Conservation (phyloP, 805 yeast genomes). For the Candida nonsorbophila region DNA sequence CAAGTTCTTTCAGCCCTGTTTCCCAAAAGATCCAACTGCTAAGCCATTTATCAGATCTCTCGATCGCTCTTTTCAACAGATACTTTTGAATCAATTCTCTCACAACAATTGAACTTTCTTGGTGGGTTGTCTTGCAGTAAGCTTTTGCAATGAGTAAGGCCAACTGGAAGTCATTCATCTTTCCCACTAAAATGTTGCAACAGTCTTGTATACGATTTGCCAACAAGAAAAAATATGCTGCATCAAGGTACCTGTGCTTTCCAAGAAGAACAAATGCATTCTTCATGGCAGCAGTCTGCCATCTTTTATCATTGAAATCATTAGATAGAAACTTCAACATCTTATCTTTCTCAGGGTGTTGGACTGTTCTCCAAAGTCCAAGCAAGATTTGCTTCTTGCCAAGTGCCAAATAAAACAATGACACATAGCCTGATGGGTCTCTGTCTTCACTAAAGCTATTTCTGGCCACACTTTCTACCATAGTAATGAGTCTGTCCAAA, state of each 20-base stretch:
- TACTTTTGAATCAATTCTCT: constrained; percentile 32
- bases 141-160: constrained; percentile 81
- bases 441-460: constrained; percentile 57
- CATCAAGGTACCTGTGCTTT: constrained; percentile 80
- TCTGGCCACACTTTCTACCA: constrained; percentile 67
- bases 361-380: constrained; percentile 78
- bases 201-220: constrained; percentile 76
- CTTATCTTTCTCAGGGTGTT: constrained; percentile 77
- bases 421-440: constrained; percentile 66
- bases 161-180: constrained; percentile 62
- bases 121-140: constrained; percentile 31
- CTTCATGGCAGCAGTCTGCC: constrained; percentile 86
- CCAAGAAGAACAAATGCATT: constrained; percentile 89
- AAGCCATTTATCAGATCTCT: constrained; percentile 72
- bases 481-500: constrained; percentile 16
- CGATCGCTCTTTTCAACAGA: constrained; percentile 53
- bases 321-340: constrained; percentile 72
- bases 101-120: constrained; percentile 34
- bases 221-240: constrained; percentile 82
- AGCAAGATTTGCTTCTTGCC: constrained; percentile 68
- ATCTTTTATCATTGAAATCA: constrained; percentile 69
- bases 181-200: constrained; percentile 63
- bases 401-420: constrained; percentile 74
- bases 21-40: constrained; percentile 80
- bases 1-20: constrained; percentile 27